Evolutionary conservation across 306 rosid species (phyloP).

Genomic region (Quercus robur): DNA sequence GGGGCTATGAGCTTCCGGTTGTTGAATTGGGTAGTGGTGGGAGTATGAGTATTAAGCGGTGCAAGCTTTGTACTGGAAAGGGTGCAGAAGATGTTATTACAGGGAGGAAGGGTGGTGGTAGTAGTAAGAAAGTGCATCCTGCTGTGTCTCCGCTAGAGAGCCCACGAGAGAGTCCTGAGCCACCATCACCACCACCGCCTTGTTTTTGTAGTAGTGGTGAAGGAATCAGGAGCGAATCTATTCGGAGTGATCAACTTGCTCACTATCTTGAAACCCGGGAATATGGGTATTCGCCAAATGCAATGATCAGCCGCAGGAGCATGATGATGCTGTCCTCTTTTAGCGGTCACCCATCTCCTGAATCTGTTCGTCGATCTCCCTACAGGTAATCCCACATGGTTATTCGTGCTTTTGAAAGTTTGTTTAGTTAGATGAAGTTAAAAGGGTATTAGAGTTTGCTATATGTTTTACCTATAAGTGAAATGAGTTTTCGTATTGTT

Average conservation of each 20-base stretch:
- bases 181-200: slow-evolving; percentile 49
- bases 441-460: background rate
- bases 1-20: slow-evolving; percentile 43
- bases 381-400: slow-evolving; percentile 51
- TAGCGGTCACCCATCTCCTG: slow-evolving; percentile 50
- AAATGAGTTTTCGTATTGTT: background rate
- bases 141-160: slow-evolving; percentile 78
- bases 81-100: slow-evolving; percentile 33
- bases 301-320: slow-evolving; percentile 36
- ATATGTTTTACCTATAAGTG: background rate
- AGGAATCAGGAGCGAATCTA: slow-evolving; percentile 36
- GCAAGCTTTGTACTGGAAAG: slow-evolving; percentile 47
- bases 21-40: slow-evolving; percentile 35
- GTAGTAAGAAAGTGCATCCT: slow-evolving; percentile 75
- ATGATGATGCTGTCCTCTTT: slow-evolving; percentile 34
- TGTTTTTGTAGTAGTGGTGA: slow-evolving; percentile 40
- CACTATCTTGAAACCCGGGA: slow-evolving; percentile 44
- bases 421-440: slow-evolving; percentile 5
- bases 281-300: slow-evolving; percentile 45
- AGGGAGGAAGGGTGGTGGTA: slow-evolving; percentile 25
- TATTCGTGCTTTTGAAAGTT: background rate
- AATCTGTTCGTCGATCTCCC: slow-evolving; percentile 44
- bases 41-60: slow-evolving; percentile 32
- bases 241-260: slow-evolving; percentile 46
- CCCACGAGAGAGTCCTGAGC: slow-evolving; percentile 75